phyloP scores from a whole-genome alignment of 177 flowering plant genomes.

The Vitis hybrid region DNA sequence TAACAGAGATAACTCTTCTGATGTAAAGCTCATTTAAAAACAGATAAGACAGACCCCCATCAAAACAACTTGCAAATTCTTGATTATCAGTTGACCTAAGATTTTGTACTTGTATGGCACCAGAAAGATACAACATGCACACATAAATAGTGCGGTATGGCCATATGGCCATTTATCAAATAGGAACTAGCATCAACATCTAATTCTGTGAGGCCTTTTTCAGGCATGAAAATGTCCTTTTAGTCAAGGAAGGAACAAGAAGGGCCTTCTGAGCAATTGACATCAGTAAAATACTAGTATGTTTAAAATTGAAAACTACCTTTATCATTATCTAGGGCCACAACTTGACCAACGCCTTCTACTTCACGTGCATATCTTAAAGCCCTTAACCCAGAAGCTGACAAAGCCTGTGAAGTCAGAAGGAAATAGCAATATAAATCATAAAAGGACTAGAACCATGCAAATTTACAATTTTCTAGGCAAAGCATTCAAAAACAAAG shows the following conservation, averaged over 20 bases:
- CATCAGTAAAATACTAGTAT: background rate
- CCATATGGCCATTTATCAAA: background rate
- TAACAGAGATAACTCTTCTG: background rate
- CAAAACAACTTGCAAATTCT: background rate
- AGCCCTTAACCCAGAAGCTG: constrained; percentile 98
- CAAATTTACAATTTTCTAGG: background rate
- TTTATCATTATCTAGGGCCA: constrained; percentile 93
- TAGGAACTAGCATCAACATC: background rate
- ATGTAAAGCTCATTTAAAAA: background rate
- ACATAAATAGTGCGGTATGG: background rate
- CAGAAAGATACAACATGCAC: background rate
- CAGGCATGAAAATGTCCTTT: background rate
- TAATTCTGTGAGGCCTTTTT: background rate
- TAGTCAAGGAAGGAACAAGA: background rate
- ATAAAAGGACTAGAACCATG: background rate
- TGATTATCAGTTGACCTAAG: background rate
- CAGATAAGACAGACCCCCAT: background rate
- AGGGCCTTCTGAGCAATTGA: background rate
- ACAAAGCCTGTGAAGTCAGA: constrained; percentile 60
- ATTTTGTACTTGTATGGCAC: background rate
- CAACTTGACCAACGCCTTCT: constrained; percentile 88
- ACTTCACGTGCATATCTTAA: constrained; percentile 96
- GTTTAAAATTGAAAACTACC: constrained; percentile 33
- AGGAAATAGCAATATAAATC: constrained; percentile 1
- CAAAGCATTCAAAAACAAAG: background rate